Evolutionary conservation across 768 basidiomycete species (phyloP).

Genomic region (Leccinellum albellum): DNA sequence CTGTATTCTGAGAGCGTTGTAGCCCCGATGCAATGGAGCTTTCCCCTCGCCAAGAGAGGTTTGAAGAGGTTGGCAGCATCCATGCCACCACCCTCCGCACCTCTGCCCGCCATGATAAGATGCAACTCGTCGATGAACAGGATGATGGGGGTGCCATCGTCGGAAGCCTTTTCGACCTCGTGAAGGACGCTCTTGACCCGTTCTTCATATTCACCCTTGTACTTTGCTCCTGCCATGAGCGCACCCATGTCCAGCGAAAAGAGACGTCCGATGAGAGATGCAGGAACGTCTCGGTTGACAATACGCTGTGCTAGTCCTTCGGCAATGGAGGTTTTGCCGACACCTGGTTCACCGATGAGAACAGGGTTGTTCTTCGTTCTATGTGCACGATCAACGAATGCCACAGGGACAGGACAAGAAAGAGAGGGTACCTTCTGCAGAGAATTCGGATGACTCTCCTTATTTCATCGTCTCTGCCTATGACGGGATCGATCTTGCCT

Average conservation of each 20-base stretch:
- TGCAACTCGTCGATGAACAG: constrained; percentile 96
- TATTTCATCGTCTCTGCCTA: constrained; percentile 91
- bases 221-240: constrained; percentile 88
- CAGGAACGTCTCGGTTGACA: constrained; percentile 88
- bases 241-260: constrained; percentile 94
- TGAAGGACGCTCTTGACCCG: constrained; percentile 88
- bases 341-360: constrained; percentile 91
- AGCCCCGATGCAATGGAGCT: constrained; percentile 76
- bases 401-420: background rate
- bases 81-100: constrained; percentile 84
- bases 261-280: constrained; percentile 64
- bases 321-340: constrained; percentile 93
- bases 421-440: constrained; percentile 57
- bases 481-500: constrained; percentile 94
- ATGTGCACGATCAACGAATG: constrained; percentile 12
- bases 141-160: constrained; percentile 76
- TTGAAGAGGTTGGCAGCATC: constrained; percentile 92
- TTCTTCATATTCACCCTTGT: constrained; percentile 97
- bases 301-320: constrained; percentile 97
- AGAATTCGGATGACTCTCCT: constrained; percentile 80
- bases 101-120: constrained; percentile 88
- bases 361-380: constrained; percentile 98
- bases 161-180: constrained; percentile 87
- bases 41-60: constrained; percentile 85
- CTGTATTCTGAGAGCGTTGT: constrained; percentile 91